Evolutionary conservation across 495 filamentous ascomycete species (phyloP).

Genomic region (Trichoderma gamsii): DNA sequence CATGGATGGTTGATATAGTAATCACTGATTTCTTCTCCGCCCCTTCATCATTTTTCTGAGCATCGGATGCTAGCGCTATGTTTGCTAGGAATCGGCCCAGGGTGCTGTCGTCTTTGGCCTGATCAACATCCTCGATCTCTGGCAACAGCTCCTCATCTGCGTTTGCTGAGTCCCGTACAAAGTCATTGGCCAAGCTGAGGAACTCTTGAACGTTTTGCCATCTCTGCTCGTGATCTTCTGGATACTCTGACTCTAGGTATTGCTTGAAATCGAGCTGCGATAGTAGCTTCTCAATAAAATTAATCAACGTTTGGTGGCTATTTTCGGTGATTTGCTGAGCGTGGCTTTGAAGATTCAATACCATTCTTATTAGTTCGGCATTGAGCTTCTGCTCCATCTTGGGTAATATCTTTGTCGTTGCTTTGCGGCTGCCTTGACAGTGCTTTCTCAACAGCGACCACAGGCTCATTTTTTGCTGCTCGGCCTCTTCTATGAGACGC

Average conservation of each 20-base stretch:
- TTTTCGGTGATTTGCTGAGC: slow-evolving; percentile 40
- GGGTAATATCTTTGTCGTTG: slow-evolving; percentile 63
- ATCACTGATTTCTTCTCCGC: slow-evolving; percentile 58
- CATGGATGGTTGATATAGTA: slow-evolving; percentile 94
- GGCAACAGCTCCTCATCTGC: slow-evolving; percentile 65
- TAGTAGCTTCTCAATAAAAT: slow-evolving; percentile 70
- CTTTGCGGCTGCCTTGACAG: slow-evolving; percentile 60
- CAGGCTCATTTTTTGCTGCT: slow-evolving; percentile 59
- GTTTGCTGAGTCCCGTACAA: slow-evolving; percentile 42
- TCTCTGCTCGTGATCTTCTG: slow-evolving; percentile 69
- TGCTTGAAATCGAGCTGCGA: slow-evolving; percentile 66
- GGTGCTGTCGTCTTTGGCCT: slow-evolving; percentile 60
- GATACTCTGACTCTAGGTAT: slow-evolving; percentile 62
- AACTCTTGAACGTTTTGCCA: slow-evolving; percentile 95
- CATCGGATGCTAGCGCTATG: slow-evolving; percentile 76
- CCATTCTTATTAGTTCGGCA: slow-evolving; percentile 41
- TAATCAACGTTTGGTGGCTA: slow-evolving; percentile 49
- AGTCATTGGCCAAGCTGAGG: slow-evolving; percentile 67
- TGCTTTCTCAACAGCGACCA: slow-evolving; percentile 68
- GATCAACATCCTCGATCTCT: slow-evolving; percentile 66
- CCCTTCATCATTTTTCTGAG: slow-evolving; percentile 53
- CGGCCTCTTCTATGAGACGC: slow-evolving; percentile 65
- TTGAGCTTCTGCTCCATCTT: slow-evolving; percentile 53
- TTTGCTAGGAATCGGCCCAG: slow-evolving; percentile 84
- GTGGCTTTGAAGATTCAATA: slow-evolving; percentile 56